Conservation (phyloP, 1,284 basidiomycete genomes). For the Heterobasidion occidentale region DNA sequence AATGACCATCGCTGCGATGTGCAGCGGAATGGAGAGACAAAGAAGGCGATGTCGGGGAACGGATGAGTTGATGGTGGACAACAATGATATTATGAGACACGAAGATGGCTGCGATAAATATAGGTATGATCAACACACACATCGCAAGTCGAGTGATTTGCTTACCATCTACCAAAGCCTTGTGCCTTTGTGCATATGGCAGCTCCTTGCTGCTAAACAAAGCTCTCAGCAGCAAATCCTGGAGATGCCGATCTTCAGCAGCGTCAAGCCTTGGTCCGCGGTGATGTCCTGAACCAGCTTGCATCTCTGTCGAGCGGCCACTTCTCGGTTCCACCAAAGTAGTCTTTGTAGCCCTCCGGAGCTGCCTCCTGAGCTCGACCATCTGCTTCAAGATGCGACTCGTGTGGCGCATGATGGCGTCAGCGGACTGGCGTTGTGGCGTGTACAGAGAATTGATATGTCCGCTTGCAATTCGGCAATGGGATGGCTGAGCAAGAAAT, state of each 20-base stretch:
- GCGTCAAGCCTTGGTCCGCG: conserved; percentile 69
- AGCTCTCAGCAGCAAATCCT: conserved; percentile 68
- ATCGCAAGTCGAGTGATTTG: background rate
- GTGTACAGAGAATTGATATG: conserved; percentile 78
- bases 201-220: conserved; percentile 70
- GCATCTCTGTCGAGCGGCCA: conserved; percentile 59
- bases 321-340: conserved; percentile 65
- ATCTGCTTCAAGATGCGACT: conserved; percentile 70
- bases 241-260: conserved; percentile 75
- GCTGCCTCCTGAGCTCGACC: conserved; percentile 51
- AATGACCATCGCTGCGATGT: conserved; percentile 83
- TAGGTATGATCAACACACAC: background rate
- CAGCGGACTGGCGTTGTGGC: conserved; percentile 56
- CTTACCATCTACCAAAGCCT: conserved; percentile 69
- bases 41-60: conserved; percentile 78
- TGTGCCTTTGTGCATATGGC: conserved; percentile 50
- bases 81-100: conserved; percentile 80
- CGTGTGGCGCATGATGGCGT: conserved; percentile 66
- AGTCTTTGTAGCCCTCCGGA: conserved; percentile 66
- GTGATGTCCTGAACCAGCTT: conserved; percentile 65
- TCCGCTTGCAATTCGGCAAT: conserved; percentile 78
- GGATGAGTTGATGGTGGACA: conserved; percentile 71
- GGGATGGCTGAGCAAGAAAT: conserved; percentile 62
- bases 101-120: conserved; percentile 51
- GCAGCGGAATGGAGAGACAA: conserved; percentile 79